Evolutionary conservation across 176 grass and related monocot species (phyloP).

Genomic region (Lolium rigidum): DNA sequence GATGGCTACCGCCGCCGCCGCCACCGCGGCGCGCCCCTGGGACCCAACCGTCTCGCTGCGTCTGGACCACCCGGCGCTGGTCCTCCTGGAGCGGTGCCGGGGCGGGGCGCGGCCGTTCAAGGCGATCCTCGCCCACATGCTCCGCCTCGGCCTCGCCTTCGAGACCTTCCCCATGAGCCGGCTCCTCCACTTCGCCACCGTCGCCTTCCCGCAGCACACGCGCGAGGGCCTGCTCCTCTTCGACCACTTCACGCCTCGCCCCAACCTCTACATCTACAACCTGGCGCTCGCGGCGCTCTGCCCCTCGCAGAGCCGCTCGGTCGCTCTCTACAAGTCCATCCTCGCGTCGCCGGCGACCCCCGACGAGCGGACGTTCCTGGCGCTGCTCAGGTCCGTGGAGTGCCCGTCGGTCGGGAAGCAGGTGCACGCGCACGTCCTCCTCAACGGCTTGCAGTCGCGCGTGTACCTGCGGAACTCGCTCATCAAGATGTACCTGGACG

Average conservation of each 20-base stretch:
- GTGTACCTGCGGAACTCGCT: slow-evolving; percentile 57
- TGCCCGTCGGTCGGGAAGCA: slow-evolving; percentile 33
- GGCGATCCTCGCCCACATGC: slow-evolving; percentile 57
- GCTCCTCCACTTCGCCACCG: slow-evolving; percentile 58
- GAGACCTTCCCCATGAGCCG: slow-evolving; percentile 67
- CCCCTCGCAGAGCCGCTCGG: background rate
- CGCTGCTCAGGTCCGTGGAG: slow-evolving; percentile 54
- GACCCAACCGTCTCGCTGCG: slow-evolving; percentile 58
- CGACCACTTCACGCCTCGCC: slow-evolving; percentile 57
- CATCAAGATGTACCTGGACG: slow-evolving; percentile 55
- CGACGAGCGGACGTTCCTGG: slow-evolving; percentile 54
- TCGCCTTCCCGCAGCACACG: slow-evolving; percentile 35
- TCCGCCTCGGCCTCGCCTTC: slow-evolving; percentile 52
- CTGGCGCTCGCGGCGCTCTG: slow-evolving; percentile 4
- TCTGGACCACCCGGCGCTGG: slow-evolving; percentile 53
- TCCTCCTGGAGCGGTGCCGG: slow-evolving; percentile 58
- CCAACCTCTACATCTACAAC: slow-evolving; percentile 66
- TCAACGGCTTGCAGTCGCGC: slow-evolving; percentile 39
- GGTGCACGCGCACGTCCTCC: slow-evolving; percentile 57
- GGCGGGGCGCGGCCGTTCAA: slow-evolving; percentile 38
- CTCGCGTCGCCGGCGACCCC: slow-evolving; percentile 37
- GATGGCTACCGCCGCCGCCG: slow-evolving; percentile 21
- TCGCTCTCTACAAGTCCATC: slow-evolving; percentile 49
- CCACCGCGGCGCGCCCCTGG: slow-evolving; percentile 42
- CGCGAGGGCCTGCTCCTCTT: slow-evolving; percentile 51